Base-by-base conservation (phyloP, 345 rosid species). In the Brassica juncea region DNA sequence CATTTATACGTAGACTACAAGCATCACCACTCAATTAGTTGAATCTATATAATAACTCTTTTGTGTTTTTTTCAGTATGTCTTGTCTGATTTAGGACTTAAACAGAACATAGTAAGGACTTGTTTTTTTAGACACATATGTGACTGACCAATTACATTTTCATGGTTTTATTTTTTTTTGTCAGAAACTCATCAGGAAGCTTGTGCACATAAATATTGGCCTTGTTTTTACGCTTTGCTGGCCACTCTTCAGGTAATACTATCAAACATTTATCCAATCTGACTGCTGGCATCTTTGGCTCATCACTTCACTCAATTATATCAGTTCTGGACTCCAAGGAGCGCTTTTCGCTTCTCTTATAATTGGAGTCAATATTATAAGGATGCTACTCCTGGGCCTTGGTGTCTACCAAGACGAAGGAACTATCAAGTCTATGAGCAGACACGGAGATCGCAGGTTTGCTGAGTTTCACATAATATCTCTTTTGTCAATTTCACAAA, bases 351-450 rank as follows among this genome's bases (percentile, higher is more conserved):
- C 99, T 19, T 86, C 97, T 72, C 71, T 85, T 63, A 58, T 84
- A 79, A 90, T 92, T 6, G 99, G 97, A 3, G 11, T 88, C 61
- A 91, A 93, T 80, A 84, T 93, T 23, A 37, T 90, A 77, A 86
- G 89, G 59, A 82, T 93, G 96, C 84, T 95, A 81, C 85, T 95
- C 49, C 76, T 95, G 69, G 99, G 99, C 25, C 81, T 78, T 68
- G 97, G 98, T 69, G 76, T 91, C 39, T 83, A 81, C 90, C 90
- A 93, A 72, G 92, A 93, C 78, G 92, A 91, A 85, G 96, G 91
- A 73, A 90, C 86, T 0, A 93, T 93, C 77, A 90, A 91, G 90
- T 91, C 99, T 67, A 95, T 93, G 97, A 90, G 98, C 86, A 88
- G 99, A 89, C 85, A 83, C 44, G 98, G 99, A 72, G 90, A 95